Base-by-base conservation (phyloP, 148 eudicot species). In the Tetragonia tetragonoides region DNA sequence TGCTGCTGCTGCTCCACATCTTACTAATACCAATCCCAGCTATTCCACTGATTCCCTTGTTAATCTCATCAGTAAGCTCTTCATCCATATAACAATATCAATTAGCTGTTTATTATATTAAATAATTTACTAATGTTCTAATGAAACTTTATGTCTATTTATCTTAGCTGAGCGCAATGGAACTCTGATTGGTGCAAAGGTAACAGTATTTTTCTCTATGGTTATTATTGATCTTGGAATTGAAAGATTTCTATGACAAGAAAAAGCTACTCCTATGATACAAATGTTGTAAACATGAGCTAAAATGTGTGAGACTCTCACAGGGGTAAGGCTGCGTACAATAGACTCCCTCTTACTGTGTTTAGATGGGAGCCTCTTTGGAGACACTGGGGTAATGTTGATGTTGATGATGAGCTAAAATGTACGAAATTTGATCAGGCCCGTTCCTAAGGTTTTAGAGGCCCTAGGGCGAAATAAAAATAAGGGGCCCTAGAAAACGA, bases 1-100 rank as follows among this genome's bases (percentile, higher is more conserved):
- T 51, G 74, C 74, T 49, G 61, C 60, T 11, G 0, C 24, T 28
- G 74, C 41, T 71, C 74, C 74, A 38, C 41, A 5, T 7, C 74
- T 71, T 15, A 51, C 15, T 6, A 71, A 51, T 49, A 37, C 60
- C 12, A 34, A 10, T 28, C 74, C 61, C 74, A 71, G 14, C 56
- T 71, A 71, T 23, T 71, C 74, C 61, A 28, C 74, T 17, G 74
- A 71, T 51, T 51, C 74, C 60, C 74, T 49, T 16, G 74, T 71
- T 51, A 71, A 71, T 71, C 42, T 71, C 61, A 71, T 56, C 9
- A 34, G 74, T 71, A 71, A 51, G 56, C 41, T 70, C 5, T 17
- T 17, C 3, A 17, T 21, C n/a, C 64, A n/a, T 21, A 17, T 21
- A 20, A 20, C 64, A 60, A 17, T 60, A n/a, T 21, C n/a, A 10